Evolutionary conservation across 2,329 filamentous ascomycete genomes (phyloP).

Genomic region (Fusarium anthophilum): DNA sequence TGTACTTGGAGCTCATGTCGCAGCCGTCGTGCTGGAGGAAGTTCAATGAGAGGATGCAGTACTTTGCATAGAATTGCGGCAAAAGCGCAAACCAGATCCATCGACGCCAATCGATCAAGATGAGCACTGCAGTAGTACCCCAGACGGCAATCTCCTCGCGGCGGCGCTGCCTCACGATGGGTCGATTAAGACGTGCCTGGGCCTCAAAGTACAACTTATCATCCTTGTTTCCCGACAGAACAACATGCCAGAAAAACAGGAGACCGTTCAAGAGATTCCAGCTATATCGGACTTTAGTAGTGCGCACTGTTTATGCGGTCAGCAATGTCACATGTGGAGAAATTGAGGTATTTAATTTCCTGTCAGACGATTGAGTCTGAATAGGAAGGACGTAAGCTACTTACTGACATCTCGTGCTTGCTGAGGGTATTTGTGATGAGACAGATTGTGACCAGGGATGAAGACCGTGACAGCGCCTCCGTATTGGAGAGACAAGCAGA

Average conservation of each 20-base stretch:
- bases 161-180: conserved; percentile 8
- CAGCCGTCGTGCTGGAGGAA: conserved; percentile 19
- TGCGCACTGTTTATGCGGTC: conserved; percentile 11
- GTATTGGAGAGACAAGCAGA: conserved; percentile 22
- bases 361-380: no score
- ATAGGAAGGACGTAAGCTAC: background rate
- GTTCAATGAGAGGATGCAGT: conserved; percentile 15
- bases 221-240: conserved; percentile 8
- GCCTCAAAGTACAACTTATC: conserved; percentile 17
- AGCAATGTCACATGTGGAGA: background rate
- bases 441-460: conserved; percentile 15
- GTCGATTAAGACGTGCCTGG: conserved; percentile 9
- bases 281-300: conserved; percentile 19
- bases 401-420: conserved; percentile 20
- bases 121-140: background rate
- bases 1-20: conserved; percentile 20
- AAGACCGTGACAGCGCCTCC: conserved; percentile 16
- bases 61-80: conserved; percentile 15
- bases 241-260: conserved; percentile 16
- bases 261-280: conserved; percentile 20
- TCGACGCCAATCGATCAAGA: conserved; percentile 11
- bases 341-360: background rate
- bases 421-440: conserved; percentile 25
- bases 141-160: conserved; percentile 14
- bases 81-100: conserved; percentile 19